Base-by-base conservation (phyloP, 2,329 filamentous ascomycete genomes). In the Botrytis porri region DNA sequence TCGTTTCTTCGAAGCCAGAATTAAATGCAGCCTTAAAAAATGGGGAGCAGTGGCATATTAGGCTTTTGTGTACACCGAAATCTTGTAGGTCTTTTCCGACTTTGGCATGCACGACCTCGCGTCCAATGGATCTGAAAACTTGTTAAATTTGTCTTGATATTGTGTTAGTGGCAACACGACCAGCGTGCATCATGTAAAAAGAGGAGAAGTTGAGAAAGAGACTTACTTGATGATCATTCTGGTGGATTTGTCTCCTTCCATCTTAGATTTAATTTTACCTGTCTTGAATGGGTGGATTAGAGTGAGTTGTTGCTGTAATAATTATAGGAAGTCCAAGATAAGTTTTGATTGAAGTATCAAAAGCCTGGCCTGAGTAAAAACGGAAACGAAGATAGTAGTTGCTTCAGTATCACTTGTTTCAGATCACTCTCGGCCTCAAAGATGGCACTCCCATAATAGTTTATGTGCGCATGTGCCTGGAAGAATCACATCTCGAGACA, bases 11-110 rank as follows among this genome's bases (percentile, higher is more conserved):
- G 18, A 77, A 75, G 18, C 62, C 45, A 12, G 70, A 71, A 4
- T 39, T 69, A 20, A 78, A 74, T 25, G 75, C 74, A 2, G 74
- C 69, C 18, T 73, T 74, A 64, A 79, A 78, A 61, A 70, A 78
- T 2, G 74, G 69, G 3, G 77, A 78, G 20, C 70, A 73, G 43
- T 74, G n/a, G 41, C 71, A 76, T 18, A 77, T 62, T 2, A 75
- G 69, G 2, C 73, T 66, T 43, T 76, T 75, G 65, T 78, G 75
- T 32, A 78, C 63, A 10, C 69, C 62, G 35, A 77, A 78, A 32
- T 73, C 66, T 12, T 77, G 16, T 2, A 43, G 29, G 4, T 72
- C n/a, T 0, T 66, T 29, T 7, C 75, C 73, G 32, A 77, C 71
- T 62, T 70, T 51, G 57, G 75, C 64, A 18, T 74, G 73, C 2